A percentile compares a stretch with the other conserved stretches of the same genome.
Evolutionary conservation across 2,329 filamentous ascomycete genomes (phyloP).

Genomic region (Xylaria sp.): DNA sequence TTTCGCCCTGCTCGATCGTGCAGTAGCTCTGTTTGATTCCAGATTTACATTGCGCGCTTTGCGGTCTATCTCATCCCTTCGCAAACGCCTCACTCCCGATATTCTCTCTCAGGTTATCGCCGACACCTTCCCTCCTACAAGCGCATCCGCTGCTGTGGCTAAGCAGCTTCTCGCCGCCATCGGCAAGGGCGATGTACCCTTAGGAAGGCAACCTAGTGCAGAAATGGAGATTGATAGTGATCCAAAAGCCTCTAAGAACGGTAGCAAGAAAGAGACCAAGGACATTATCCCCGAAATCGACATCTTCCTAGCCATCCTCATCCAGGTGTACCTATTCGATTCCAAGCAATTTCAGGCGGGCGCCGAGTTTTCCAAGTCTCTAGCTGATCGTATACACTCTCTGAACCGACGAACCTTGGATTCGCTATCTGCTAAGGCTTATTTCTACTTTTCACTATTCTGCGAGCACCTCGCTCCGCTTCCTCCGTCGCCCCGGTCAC

Average conservation of each 20-base stretch:
- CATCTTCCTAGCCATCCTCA: constrained; percentile 85
- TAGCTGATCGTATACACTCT: constrained; percentile 85
- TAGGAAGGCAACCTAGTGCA: constrained; percentile 65
- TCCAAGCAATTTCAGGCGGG: constrained; percentile 83
- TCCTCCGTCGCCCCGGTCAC: constrained; percentile 88
- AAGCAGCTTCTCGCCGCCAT: constrained; percentile 77
- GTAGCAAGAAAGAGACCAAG: constrained; percentile 73
- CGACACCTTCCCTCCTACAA: constrained; percentile 76
- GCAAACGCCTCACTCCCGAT: constrained; percentile 87
- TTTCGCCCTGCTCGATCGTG: constrained; percentile 90
- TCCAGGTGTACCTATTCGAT: constrained; percentile 90
- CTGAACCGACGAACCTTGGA: constrained; percentile 95
- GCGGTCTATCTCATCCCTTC: constrained; percentile 93
- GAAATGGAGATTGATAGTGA: constrained; percentile 82
- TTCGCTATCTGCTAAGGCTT: constrained; percentile 92
- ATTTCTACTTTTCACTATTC: constrained; percentile 98
- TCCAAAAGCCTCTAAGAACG: constrained; percentile 64
- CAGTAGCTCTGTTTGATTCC: constrained; percentile 91
- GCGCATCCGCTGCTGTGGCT: constrained; percentile 71
- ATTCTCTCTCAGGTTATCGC: constrained; percentile 83
- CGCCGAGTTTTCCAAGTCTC: constrained; percentile 82
- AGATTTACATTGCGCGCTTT: constrained; percentile 94
- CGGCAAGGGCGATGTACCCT: constrained; percentile 72
- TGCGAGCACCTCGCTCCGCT: constrained; percentile 89
- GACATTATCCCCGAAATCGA: constrained; percentile 88